A percentile compares a stretch with the other conserved stretches of the same genome.
Evolutionary conservation across 371 early-diverging fungal genomes (phyloP).

Genomic region (Rhizopus sp.): DNA sequence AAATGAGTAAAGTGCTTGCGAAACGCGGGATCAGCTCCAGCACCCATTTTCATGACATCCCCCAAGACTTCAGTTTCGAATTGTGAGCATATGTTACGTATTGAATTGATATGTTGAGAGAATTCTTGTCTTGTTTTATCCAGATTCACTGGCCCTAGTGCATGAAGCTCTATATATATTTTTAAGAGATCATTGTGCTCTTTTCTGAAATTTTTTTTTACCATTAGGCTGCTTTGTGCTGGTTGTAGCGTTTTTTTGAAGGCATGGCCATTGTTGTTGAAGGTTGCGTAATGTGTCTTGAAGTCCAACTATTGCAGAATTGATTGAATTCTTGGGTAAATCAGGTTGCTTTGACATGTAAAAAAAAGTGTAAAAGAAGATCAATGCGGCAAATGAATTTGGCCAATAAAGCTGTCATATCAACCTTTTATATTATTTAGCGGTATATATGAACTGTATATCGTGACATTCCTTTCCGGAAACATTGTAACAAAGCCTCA

Average conservation of each 20-base stretch:
- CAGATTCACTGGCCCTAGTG: conserved; percentile 56
- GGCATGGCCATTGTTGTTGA: conserved; percentile 27
- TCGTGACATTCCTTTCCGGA: too few species aligned
- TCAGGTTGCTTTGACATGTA: conserved; percentile 1
- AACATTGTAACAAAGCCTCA: not conserved
- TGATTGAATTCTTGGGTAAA: conserved; percentile 30
- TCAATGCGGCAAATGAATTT: too few species aligned
- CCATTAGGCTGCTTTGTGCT: conserved; percentile 26
- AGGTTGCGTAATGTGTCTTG: conserved; percentile 32
- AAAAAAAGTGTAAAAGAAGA: too few species aligned
- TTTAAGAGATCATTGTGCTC: not conserved
- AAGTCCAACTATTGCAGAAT: conserved; percentile 40
- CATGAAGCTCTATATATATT: conserved; percentile 50
- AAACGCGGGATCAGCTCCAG: conserved; percentile 55
- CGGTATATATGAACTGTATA: too few species aligned
- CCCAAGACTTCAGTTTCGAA: conserved; percentile 61
- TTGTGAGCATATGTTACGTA: conserved; percentile 59
- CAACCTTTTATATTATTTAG: too few species aligned
- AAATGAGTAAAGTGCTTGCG: conserved; percentile 59
- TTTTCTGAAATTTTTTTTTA: conserved; percentile 6
- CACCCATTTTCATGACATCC: conserved; percentile 59
- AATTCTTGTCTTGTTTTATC: conserved; percentile 52
- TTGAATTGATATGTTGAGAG: conserved; percentile 48
- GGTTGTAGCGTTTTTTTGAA: conserved; percentile 7
- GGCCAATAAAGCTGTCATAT: too few species aligned